A percentile compares a stretch with the other conserved stretches of the same genome.
Evolutionary conservation across 148 eudicot genomes (phyloP).

Genomic region (Cornus kousa): DNA sequence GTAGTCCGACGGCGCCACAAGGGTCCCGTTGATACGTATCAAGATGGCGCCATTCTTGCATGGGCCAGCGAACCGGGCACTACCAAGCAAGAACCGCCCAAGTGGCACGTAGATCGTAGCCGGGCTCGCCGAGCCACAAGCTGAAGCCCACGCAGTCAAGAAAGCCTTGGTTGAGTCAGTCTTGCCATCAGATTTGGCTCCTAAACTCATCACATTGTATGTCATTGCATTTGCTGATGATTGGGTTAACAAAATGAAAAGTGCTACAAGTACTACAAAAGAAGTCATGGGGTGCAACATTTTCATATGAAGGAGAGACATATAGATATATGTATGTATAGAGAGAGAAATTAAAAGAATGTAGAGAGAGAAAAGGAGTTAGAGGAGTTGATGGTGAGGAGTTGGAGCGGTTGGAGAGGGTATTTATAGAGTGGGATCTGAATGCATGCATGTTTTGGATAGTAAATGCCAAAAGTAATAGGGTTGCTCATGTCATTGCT

Average conservation of each 20-base stretch:
- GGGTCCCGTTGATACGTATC: conserved; percentile 34
- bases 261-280: background rate
- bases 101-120: conserved; percentile 27
- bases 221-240: background rate
- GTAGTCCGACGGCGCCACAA: conserved; percentile 35
- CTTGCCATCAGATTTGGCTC: conserved; percentile 26
- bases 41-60: conserved; percentile 23
- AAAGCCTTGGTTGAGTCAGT: conserved; percentile 29
- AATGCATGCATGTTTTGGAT: background rate
- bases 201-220: conserved; percentile 10
- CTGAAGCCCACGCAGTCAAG: conserved; percentile 28
- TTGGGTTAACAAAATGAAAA: background rate
- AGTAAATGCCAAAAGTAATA: background rate
- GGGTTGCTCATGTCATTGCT: too few relatives aligned
- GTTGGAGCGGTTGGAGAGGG: background rate
- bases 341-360: background rate
- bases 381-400: background rate
- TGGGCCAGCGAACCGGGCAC: conserved; percentile 15
- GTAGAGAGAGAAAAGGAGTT: too few relatives aligned
- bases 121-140: conserved; percentile 26
- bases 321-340: background rate
- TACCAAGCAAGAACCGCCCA: conserved; percentile 29
- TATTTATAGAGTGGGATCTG: background rate
- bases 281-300: background rate
- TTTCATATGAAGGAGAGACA: background rate